Evolutionary conservation across 2,329 filamentous ascomycete genomes (phyloP).

Genomic region (Neopestalotiopsis clavispora): DNA sequence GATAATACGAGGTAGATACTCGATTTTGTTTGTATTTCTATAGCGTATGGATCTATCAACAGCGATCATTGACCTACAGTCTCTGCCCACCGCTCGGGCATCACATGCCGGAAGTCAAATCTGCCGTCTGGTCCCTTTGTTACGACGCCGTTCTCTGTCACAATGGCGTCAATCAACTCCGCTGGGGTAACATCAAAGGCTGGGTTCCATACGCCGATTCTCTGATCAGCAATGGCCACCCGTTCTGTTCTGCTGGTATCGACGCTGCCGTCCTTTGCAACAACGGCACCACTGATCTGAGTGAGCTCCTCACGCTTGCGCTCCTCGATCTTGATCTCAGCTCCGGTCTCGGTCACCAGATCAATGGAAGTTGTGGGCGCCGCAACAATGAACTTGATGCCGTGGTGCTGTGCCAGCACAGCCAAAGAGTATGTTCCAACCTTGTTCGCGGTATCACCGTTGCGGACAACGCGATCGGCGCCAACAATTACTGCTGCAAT

Average conservation of each 20-base stretch:
- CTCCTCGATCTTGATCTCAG: constrained; percentile 89
- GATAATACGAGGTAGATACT: background rate
- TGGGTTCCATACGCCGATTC: constrained; percentile 92
- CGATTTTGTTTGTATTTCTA: constrained; percentile 2
- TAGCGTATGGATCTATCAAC: constrained; percentile 9
- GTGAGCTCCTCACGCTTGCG: constrained; percentile 82
- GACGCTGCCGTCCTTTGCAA: constrained; percentile 65
- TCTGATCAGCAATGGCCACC: constrained; percentile 78
- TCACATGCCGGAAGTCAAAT: constrained; percentile 67
- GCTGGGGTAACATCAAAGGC: constrained; percentile 95
- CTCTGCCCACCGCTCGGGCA: constrained; percentile 60
- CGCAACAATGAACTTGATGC: constrained; percentile 92
- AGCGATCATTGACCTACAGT: constrained; percentile 29
- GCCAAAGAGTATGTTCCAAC: constrained; percentile 94
- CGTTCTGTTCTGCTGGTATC: constrained; percentile 68
- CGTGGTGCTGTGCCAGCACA: constrained; percentile 86
- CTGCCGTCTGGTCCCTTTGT: constrained; percentile 74
- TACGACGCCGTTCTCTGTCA: constrained; percentile 89
- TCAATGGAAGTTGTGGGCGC: constrained; percentile 96
- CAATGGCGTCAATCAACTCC: constrained; percentile 87
- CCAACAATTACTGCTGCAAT: constrained; percentile 91
- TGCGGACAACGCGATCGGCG: constrained; percentile 92
- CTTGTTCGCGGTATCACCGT: constrained; percentile 98
- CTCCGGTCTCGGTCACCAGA: constrained; percentile 75
- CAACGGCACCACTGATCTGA: constrained; percentile 78